Percentiles rank a stretch among this genome's conserved stretches.
Conservation (phyloP, 2,329 filamentous ascomycete genomes). For the Rhynchosporium agropyri region DNA sequence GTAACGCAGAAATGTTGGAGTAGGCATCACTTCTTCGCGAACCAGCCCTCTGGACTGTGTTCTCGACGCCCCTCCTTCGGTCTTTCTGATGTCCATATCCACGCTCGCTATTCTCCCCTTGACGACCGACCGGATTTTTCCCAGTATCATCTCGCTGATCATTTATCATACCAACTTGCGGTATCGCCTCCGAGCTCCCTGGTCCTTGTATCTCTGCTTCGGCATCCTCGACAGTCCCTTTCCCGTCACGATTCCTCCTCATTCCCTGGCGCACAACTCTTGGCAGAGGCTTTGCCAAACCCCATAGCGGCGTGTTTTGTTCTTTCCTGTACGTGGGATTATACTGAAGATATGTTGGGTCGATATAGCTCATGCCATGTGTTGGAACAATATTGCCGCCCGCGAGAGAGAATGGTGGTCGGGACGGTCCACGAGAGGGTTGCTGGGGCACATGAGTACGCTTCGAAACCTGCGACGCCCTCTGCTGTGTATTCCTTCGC, state of each 20-base stretch:
- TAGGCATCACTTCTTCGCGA: neutral
- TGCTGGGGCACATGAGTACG: neutral
- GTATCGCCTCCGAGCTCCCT: slow-evolving; percentile 17
- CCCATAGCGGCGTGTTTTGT: slow-evolving; percentile 15
- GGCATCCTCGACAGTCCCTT: slow-evolving; percentile 16
- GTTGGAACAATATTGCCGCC: neutral
- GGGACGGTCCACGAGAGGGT: neutral
- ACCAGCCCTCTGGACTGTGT: neutral
- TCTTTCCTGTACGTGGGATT: slow-evolving; percentile 7
- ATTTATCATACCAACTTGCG: slow-evolving; percentile 21
- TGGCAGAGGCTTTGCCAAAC: slow-evolving; percentile 11
- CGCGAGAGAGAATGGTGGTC: neutral
- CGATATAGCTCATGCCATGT: slow-evolving; percentile 6
- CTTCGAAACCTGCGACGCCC: neutral
- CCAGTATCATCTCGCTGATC: slow-evolving; percentile 16
- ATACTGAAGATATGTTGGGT: neutral
- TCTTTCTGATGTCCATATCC: slow-evolving; percentile 14
- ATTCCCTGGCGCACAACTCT: slow-evolving; percentile 13
- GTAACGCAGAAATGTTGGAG: slow-evolving; percentile 1
- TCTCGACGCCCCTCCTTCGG: neutral
- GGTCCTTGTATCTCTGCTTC: slow-evolving; percentile 15
- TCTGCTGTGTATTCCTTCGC: neutral
- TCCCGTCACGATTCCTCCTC: neutral
- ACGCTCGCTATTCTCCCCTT: neutral
- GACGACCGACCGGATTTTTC: neutral